Evolutionary conservation across 139 green algal genomes (phyloP), one percentile per base, ranked within the genome.

Genomic region (Tetratostichococcus sp.): DNA sequence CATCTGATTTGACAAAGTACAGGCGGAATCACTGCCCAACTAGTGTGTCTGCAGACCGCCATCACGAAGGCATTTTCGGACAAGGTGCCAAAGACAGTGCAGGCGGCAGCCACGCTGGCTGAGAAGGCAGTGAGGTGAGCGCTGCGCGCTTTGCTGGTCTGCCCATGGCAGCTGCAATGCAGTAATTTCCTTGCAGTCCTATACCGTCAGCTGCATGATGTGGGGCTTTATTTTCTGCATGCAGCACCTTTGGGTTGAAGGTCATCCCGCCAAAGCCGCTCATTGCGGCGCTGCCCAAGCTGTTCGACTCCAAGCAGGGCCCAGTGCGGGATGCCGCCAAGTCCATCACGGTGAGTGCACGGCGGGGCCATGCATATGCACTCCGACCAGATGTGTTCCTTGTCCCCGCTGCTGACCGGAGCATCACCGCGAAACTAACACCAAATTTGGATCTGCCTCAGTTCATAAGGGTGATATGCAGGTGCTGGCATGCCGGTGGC

Each of bases 41-140:
- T 11, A 6, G 8, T 50, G 39, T 19, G 34, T 16, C 30, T 84
- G 79, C 74, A 93, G 79, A 82, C 87, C 32, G 69, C 65, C 26
- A 69, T 93, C 42, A 59, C 94, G 0, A 90, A 88, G 43, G 90
- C 85, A 0, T 90, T 93, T 26, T 69, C 28, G 5, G 82, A 97
- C 84, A 98, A 98, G 83, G 88, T 97, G 43, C 91, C 93, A 6
- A 98, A 98, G 79, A 90, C 92, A 31, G 89, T 94, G 26, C 75
- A 92, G 19, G 90, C 90, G 25, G 84, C 88, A 0, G 65, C 97
- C 58, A 90, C 98, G 39, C 79, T 92, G 17, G 3, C 91, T 0
- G 68, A 83, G 2, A 73, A 84, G 23, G 80, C 83, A 0, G 69
- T 93, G 69, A 82, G 82, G 87, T 91, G n/a, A 32, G 78, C 23